Evolutionary conservation across 116 monocot species (phyloP).

Genomic region (Phalaenopsis hybrid): DNA sequence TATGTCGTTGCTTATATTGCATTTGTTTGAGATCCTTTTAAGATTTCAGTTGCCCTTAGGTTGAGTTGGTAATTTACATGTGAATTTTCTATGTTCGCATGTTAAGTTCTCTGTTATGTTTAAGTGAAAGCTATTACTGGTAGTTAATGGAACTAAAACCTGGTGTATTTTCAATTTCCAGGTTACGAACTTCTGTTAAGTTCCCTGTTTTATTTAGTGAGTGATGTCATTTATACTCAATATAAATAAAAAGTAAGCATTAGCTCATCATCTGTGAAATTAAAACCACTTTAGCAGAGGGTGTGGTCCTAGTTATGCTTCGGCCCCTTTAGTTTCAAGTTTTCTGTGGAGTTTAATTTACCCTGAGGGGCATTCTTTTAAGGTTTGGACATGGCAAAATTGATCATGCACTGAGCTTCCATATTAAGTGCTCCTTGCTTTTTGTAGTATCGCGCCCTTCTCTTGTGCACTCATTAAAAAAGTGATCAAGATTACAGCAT

Average conservation of each 20-base stretch:
- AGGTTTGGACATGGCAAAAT: not conserved
- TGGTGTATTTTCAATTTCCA: not conserved
- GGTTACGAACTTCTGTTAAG: not conserved
- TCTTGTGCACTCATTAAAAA: not conserved
- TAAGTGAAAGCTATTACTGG: not conserved
- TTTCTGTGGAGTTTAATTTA: not conserved
- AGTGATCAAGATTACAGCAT: not conserved
- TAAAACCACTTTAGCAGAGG: not conserved
- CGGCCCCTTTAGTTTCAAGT: not conserved
- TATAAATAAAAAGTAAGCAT: not conserved
- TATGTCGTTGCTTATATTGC: not conserved
- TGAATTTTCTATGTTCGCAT: not conserved
- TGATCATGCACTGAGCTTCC: not conserved
- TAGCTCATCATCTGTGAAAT: not conserved
- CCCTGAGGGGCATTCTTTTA: not conserved
- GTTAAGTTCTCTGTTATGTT: not conserved
- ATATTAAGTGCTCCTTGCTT: not conserved
- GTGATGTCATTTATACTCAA: not conserved
- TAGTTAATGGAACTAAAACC: not conserved
- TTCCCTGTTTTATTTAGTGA: constrained; percentile 3
- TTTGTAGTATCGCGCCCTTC: too few species aligned
- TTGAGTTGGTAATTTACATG: not conserved
- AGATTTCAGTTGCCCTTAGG: not conserved
- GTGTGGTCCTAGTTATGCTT: not conserved
- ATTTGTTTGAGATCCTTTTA: not conserved